Evolutionary conservation across 2,329 filamentous ascomycete genomes (phyloP).

Genomic region (Didymella keratinophila): DNA sequence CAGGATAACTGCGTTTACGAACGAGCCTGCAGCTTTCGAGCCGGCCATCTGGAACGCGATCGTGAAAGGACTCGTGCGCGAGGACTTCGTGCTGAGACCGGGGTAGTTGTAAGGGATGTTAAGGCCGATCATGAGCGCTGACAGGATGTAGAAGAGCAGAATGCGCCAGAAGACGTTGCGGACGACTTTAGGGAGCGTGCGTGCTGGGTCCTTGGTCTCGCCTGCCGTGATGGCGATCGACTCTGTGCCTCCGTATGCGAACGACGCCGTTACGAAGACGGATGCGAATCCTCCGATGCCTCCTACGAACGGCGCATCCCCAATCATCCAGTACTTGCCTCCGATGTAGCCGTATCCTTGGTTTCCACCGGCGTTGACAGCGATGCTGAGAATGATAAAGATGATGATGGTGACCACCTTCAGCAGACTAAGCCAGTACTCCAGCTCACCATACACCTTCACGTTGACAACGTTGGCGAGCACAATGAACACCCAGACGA

Average conservation of each 20-base stretch:
- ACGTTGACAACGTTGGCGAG: constrained; percentile 50
- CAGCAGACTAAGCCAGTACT: constrained; percentile 47
- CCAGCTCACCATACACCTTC: constrained; percentile 47
- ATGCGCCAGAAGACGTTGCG: constrained; percentile 82
- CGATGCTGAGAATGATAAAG: constrained; percentile 46
- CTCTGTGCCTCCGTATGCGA: constrained; percentile 77
- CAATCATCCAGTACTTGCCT: constrained; percentile 72
- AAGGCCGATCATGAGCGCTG: constrained; percentile 53
- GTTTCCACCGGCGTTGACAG: constrained; percentile 40
- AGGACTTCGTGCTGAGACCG: constrained; percentile 46
- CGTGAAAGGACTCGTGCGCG: constrained; percentile 67
- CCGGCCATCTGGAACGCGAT: constrained; percentile 70
- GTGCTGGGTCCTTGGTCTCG: constrained; percentile 79
- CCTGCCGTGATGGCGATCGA: constrained; percentile 79
- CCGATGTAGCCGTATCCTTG: constrained; percentile 52
- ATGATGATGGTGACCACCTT: constrained; percentile 47
- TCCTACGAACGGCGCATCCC: constrained; percentile 59
- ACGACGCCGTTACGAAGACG: constrained; percentile 78
- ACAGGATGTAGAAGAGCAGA: constrained; percentile 53
- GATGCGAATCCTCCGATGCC: constrained; percentile 65
- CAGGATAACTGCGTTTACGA: constrained; percentile 72
- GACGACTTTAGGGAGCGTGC: constrained; percentile 83
- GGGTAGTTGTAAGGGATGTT: constrained; percentile 52
- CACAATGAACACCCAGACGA: constrained; percentile 45
- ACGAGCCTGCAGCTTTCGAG: constrained; percentile 65